These are phyloP conservation scores for Saururus chinensis DNA, from an alignment of 164 flowering plant species.

Conservation along the genomic window DNA sequence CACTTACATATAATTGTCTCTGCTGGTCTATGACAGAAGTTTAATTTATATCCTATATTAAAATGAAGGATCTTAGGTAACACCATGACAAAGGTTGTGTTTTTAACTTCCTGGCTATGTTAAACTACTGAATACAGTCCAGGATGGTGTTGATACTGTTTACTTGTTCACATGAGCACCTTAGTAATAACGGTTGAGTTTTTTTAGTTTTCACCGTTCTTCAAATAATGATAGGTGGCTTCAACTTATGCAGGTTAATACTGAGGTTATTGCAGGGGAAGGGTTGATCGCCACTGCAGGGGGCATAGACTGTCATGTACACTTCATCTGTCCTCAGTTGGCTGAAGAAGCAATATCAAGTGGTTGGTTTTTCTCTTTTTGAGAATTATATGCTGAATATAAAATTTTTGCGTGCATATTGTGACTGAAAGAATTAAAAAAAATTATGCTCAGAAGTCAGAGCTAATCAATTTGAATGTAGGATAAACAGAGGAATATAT, in stretches of 20 bases:
- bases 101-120: too few species aligned
- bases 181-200: too few species aligned
- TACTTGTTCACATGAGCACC: neutral
- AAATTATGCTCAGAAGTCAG: too few species aligned
- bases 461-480: too few species aligned
- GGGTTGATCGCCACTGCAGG: slow-evolving; percentile 93
- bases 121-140: neutral
- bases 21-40: neutral
- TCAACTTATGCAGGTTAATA: slow-evolving; percentile 45
- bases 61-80: too few species aligned
- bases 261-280: slow-evolving; percentile 95
- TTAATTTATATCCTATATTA: too few species aligned
- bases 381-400: neutral
- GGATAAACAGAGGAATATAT: too few species aligned
- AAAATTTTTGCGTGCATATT: neutral
- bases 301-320: slow-evolving; percentile 96
- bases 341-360: slow-evolving; percentile 81
- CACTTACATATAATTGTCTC: neutral
- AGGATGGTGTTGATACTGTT: neutral
- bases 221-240: neutral
- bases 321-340: slow-evolving; percentile 92
- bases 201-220: neutral
- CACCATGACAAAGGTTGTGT: too few species aligned
- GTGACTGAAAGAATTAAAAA: too few species aligned
- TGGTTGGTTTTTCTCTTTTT: slow-evolving; percentile 37